Base-by-base conservation (phyloP, 108 stramenopile genomes). In the Skeletonema potamos region DNA sequence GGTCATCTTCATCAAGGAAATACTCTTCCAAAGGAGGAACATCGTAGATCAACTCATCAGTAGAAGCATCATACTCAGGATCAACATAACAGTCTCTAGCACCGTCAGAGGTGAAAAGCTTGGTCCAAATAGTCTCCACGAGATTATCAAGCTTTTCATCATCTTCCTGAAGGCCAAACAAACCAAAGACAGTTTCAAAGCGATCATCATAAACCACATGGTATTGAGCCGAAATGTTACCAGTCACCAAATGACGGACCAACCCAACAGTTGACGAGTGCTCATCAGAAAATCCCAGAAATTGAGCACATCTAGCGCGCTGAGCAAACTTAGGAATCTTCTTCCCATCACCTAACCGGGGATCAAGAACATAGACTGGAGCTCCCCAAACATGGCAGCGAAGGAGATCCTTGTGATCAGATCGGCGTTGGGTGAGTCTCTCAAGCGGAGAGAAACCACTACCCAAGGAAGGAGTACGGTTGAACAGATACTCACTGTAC, bases 201-300 rank as follows among this genome's bases (percentile, higher is more conserved):
- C 9, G 17, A 22, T 84, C 78, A 60, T 87, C 86, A 58, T 68
- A 82, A 9, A 84, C 81, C 1, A 84, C 65, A 63, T 87, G 83
- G 30, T 58, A 82, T 37, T 87, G 86, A 27, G 83, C 77, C 11
- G 77, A 64, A 33, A 87, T 60, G 27, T 13, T 26, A n/a, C 65
- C 62, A 11, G 86, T 84, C 2, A 29, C n/a, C 1, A 77, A 11
- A 51, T 82, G 84, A 1, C 27, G 70, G 10, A 87, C 58, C 2
- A 74, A 22, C 17, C 51, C 56, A 9, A 82, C 72, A 0, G 56
- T 22, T 9, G 61, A 56, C 15, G 76, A 64, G 62, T 84, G 82
- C 0, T 70, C 39, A 36, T 48, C 44, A 18, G 58, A 62, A 17
- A 73, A 51, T 13, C 83, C 81, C 39, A 86, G 39, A 51, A 62